Percentiles rank a stretch among this genome's conserved stretches.
Evolutionary conservation across 1,139 yeast genomes (phyloP).

Genomic region (Scheffersomyces titani): DNA sequence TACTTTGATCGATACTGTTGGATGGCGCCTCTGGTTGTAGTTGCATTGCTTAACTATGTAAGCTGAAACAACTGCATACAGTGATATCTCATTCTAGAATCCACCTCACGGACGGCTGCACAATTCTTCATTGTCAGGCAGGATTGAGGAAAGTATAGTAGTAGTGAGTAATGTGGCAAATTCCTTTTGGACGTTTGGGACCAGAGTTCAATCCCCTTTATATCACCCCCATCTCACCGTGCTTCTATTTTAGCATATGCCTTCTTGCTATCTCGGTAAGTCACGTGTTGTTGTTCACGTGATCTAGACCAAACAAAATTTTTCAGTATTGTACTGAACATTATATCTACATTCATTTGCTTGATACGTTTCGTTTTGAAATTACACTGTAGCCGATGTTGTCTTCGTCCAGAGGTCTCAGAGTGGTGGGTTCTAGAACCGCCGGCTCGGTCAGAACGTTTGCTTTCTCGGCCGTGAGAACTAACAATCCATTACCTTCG

Average conservation of each 20-base stretch:
- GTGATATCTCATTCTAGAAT: background rate
- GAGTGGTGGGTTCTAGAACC: background rate
- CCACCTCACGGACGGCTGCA: background rate
- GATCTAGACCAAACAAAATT: background rate
- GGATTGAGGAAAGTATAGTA: background rate
- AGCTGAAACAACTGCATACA: background rate
- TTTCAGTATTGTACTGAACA: background rate
- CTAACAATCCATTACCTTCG: slow-evolving; percentile 22
- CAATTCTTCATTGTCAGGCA: background rate
- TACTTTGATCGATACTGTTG: background rate
- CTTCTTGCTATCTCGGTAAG: no score
- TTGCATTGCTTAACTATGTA: background rate
- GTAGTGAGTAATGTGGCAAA: background rate
- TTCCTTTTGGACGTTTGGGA: background rate
- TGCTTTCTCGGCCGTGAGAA: slow-evolving; percentile 3
- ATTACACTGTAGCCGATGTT: background rate
- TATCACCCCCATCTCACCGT: background rate
- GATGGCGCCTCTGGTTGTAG: background rate
- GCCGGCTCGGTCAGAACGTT: slow-evolving; percentile 5
- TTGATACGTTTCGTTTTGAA: background rate
- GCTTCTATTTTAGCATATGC: background rate
- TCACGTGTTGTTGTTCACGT: background rate
- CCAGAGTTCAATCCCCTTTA: background rate
- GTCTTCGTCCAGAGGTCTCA: background rate
- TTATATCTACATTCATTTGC: background rate